phyloP scores from a whole-genome alignment of 2,329 filamentous ascomycete species.

The Colletotrichum tropicale region DNA sequence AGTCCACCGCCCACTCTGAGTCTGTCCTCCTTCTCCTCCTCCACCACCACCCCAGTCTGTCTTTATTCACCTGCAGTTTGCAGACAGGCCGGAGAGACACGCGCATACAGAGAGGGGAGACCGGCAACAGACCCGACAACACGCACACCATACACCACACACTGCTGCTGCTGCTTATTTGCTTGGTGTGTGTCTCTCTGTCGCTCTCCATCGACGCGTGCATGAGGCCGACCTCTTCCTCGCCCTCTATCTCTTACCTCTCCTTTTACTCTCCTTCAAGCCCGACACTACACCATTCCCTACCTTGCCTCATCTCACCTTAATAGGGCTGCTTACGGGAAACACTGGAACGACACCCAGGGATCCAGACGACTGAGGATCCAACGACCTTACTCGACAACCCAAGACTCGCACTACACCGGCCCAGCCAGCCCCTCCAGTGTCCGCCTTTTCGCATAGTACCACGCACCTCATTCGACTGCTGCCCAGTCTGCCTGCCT shows the following conservation, averaged over 20 bases:
- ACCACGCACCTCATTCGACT: not conserved
- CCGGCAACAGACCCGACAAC: not conserved
- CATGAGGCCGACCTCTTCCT: constrained; percentile 7
- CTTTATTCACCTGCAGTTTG: not conserved
- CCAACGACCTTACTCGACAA: not conserved
- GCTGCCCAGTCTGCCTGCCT: not conserved
- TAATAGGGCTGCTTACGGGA: not conserved
- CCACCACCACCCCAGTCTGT: not conserved
- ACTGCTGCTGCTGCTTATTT: not conserved
- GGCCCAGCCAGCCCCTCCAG: not conserved
- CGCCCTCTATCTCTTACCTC: not conserved
- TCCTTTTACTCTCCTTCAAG: constrained; percentile 7
- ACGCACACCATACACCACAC: not conserved
- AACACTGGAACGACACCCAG: not conserved
- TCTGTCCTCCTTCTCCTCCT: not conserved
- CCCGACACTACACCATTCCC: not conserved
- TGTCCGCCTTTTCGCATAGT: not conserved
- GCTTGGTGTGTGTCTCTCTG: not conserved
- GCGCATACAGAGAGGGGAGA: not conserved
- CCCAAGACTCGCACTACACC: not conserved
- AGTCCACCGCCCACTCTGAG: not conserved
- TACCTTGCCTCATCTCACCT: not conserved
- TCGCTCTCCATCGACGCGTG: not conserved
- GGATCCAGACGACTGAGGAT: not conserved
- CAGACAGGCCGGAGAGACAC: not conserved